phyloP scores from a whole-genome alignment of 1,284 basidiomycete species.

The Xerocomus amazonicus region DNA sequence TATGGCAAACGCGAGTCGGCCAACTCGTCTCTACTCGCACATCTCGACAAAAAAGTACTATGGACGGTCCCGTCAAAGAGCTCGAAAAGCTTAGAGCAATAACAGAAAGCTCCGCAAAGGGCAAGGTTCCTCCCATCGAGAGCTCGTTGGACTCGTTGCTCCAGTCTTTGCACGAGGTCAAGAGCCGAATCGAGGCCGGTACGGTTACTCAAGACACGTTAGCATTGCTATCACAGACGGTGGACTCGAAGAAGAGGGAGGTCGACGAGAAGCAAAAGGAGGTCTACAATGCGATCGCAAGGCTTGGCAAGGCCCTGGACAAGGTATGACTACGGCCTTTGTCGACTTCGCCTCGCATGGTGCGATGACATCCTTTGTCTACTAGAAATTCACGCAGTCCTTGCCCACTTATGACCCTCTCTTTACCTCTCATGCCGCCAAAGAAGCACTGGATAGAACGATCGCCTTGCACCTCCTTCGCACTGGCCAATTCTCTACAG shows the following conservation, averaged over 20 bases:
- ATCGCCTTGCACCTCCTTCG: slow-evolving; percentile 76
- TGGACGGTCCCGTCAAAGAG: slow-evolving; percentile 74
- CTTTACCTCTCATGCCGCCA: slow-evolving; percentile 60
- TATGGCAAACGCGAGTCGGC: too few relatives aligned
- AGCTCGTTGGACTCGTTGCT: slow-evolving; percentile 72
- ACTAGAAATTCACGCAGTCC: slow-evolving; percentile 70
- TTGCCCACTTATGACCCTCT: slow-evolving; percentile 68
- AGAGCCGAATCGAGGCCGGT: slow-evolving; percentile 52
- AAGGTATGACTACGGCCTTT: slow-evolving; percentile 54
- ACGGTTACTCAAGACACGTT: slow-evolving; percentile 53
- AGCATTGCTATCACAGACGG: slow-evolving; percentile 50
- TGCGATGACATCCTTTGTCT: slow-evolving; percentile 5
- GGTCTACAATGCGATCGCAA: slow-evolving; percentile 71
- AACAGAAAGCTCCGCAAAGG: slow-evolving; percentile 44
- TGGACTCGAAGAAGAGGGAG: slow-evolving; percentile 76
- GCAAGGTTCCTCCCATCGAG: slow-evolving; percentile 54
- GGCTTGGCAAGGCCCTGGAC: slow-evolving; percentile 81
- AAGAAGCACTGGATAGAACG: slow-evolving; percentile 64
- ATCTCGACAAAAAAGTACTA: slow-evolving; percentile 30
- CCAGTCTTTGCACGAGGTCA: slow-evolving; percentile 55
- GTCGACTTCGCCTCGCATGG: too few relatives aligned
- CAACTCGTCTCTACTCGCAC: background rate
- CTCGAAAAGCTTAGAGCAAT: slow-evolving; percentile 68
- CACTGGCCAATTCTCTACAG: slow-evolving; percentile 74
- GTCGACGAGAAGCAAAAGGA: slow-evolving; percentile 87